A percentile compares a stretch with the other conserved stretches of the same genome.
Conservation (phyloP, 2,329 filamentous ascomycete species). For the Alternaria brassicae region DNA sequence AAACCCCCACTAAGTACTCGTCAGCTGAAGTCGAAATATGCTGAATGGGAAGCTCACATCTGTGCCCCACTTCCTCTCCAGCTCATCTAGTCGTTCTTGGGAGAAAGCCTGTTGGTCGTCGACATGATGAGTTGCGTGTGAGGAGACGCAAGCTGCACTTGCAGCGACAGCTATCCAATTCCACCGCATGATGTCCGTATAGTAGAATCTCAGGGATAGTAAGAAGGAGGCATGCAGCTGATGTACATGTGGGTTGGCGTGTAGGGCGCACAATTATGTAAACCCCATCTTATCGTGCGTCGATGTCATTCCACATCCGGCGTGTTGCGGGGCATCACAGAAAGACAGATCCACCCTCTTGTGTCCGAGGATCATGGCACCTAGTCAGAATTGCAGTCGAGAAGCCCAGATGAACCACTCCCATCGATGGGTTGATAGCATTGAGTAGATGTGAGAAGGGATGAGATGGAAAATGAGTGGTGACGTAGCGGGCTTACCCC, state of each 20-base stretch:
- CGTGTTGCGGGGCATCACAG: constrained; percentile 29
- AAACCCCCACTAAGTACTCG: constrained; percentile 64
- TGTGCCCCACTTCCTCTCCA: constrained; percentile 52
- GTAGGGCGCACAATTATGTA: constrained; percentile 40
- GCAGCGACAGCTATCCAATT: constrained; percentile 19
- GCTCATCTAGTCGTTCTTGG: constrained; percentile 40
- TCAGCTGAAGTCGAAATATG: constrained; percentile 6
- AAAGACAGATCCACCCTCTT: constrained; percentile 30
- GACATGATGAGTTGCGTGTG: constrained; percentile 40
- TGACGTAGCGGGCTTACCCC: constrained; percentile 34
- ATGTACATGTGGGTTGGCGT: constrained; percentile 14
- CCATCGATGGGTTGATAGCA: neutral
- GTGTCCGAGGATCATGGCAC: neutral
- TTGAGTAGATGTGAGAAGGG: neutral
- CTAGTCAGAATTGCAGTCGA: neutral
- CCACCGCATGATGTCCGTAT: constrained; percentile 27
- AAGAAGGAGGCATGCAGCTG: neutral
- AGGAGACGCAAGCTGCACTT: constrained; percentile 26
- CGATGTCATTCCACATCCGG: constrained; percentile 16
- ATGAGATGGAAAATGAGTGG: constrained; percentile 26
- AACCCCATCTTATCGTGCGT: constrained; percentile 36
- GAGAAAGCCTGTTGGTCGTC: constrained; percentile 40
- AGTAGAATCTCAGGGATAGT: neutral
- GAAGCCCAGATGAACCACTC: neutral
- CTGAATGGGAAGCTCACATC: constrained; percentile 39